Evolutionary conservation across 495 filamentous ascomycete species (phyloP), one percentile per base, ranked within the genome.

Genomic region (Penicillium riverlandense): DNA sequence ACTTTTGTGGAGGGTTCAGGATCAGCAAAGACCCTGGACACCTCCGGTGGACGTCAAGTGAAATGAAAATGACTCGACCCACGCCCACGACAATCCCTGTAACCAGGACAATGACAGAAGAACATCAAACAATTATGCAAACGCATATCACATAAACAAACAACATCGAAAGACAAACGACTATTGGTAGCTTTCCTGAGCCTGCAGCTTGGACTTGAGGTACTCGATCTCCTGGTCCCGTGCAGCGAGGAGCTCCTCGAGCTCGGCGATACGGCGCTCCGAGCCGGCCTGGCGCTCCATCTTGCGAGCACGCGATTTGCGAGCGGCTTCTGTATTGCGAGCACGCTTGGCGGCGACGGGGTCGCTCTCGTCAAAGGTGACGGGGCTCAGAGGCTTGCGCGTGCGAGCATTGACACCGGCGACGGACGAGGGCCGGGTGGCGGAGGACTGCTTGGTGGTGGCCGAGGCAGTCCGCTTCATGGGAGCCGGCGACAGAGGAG

Each of bases 321-420:
- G 87, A 49, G 92, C 92, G 37, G 92, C 92, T 65, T 91, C 74
- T 11, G 92, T 98, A 65, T 98, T 98, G 45, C 90, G 83, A 30
- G 90, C 91, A 50, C 92, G 88, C 77, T 96, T 97, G 72, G 88
- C 77, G 8, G 87, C 88, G 11, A 86, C 62, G 0, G 84, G 83
- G 57, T 96, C 90, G 22, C 74, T 67, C 11, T 59, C 52, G 38
- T 74, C 63, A 15, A 50, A 65, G 30, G 55, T 57, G 60, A 97
- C 87, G 7, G 86, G 84, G 41, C 86, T 84, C 16, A 96, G 75
- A 34, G 86, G 83, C 71, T 88, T 89, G 55, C 87, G 78, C 45
- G 82, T 78, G 41, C 85, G 81, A 47, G 83, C 58, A 52, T 67
- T 75, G 37, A 91, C 81, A 45, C 88, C 88, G 50, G 84, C 67